phyloP scores from a whole-genome alignment of 1,284 basidiomycete genomes.

The Athelia sp. region DNA sequence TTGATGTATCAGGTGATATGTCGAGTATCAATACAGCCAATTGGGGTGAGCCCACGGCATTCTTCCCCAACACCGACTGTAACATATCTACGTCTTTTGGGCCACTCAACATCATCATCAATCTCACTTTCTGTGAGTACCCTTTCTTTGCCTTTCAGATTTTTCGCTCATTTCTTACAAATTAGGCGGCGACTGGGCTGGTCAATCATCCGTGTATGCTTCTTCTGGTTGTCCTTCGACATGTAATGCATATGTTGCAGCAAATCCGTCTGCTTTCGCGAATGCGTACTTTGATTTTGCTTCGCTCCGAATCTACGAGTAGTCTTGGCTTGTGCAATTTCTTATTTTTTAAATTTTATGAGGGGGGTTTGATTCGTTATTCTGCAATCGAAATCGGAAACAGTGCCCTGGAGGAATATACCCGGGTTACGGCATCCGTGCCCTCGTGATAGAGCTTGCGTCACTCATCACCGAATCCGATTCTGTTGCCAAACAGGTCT shows the following conservation, averaged over 20 bases:
- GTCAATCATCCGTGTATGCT: conserved; percentile 9
- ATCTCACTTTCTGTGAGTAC: conserved; percentile 21
- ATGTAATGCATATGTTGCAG: conserved; percentile 33
- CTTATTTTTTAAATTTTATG: too few species aligned
- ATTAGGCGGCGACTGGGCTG: conserved; percentile 30
- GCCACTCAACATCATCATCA: conserved; percentile 20
- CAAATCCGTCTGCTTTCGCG: conserved; percentile 10
- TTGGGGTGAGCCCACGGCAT: conserved; percentile 16
- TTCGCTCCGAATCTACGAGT: too few species aligned
- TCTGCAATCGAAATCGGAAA: too few species aligned
- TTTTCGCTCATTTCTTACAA: conserved; percentile 2
- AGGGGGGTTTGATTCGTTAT: too few species aligned
- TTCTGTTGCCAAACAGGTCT: too few species aligned
- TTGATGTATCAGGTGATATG: conserved; percentile 21
- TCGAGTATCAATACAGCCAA: conserved; percentile 19
- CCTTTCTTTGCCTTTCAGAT: background rate
- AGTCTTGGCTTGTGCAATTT: too few species aligned
- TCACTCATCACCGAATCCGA: too few species aligned
- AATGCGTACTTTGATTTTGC: too few species aligned
- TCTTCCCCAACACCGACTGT: conserved; percentile 12
- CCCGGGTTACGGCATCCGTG: too few species aligned
- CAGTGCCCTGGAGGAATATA: too few species aligned
- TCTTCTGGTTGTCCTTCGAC: conserved; percentile 19
- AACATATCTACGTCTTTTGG: conserved; percentile 13
- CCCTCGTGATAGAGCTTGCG: too few species aligned